Conservation (phyloP, 805 yeast genomes). For the Barnettozyma vustinii region DNA sequence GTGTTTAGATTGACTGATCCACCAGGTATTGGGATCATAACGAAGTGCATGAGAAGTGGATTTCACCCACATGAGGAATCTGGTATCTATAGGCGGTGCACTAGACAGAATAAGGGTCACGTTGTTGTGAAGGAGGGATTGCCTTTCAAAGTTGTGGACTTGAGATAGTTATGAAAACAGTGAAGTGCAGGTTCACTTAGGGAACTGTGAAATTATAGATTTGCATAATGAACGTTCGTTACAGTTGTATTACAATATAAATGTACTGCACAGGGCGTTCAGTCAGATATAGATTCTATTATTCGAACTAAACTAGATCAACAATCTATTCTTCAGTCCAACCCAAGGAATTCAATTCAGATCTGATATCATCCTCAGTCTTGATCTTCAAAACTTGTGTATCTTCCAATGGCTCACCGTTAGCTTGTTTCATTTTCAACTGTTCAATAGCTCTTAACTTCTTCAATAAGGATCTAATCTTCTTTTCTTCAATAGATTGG, state of each 20-base stretch:
- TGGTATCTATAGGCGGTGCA: constrained; percentile 44
- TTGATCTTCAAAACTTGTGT: constrained; percentile 87
- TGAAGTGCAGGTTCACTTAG: not conserved
- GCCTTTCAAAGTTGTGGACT: constrained; percentile 45
- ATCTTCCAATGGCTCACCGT: constrained; percentile 82
- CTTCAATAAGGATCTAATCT: constrained; percentile 83
- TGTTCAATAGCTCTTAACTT: constrained; percentile 94
- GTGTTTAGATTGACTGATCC: constrained; percentile 61
- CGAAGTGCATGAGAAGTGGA: constrained; percentile 42
- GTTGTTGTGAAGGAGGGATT: constrained; percentile 40
- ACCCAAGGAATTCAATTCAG: constrained; percentile 71
- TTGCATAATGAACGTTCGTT: not conserved
- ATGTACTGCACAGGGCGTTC: not conserved
- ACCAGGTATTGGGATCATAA: constrained; percentile 52
- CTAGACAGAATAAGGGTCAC: constrained; percentile 39
- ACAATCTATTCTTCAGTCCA: constrained; percentile 40
- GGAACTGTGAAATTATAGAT: not conserved
- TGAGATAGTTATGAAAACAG: constrained; percentile 27
- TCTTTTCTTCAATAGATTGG: constrained; percentile 80
- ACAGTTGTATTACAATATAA: not conserved
- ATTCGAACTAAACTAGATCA: not conserved
- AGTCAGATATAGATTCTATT: not conserved
- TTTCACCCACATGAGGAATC: constrained; percentile 60
- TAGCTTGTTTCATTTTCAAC: constrained; percentile 76
- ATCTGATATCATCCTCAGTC: constrained; percentile 77